Base-by-base conservation (phyloP, 2,329 filamentous ascomycete genomes). In the Ascochyta fabae region DNA sequence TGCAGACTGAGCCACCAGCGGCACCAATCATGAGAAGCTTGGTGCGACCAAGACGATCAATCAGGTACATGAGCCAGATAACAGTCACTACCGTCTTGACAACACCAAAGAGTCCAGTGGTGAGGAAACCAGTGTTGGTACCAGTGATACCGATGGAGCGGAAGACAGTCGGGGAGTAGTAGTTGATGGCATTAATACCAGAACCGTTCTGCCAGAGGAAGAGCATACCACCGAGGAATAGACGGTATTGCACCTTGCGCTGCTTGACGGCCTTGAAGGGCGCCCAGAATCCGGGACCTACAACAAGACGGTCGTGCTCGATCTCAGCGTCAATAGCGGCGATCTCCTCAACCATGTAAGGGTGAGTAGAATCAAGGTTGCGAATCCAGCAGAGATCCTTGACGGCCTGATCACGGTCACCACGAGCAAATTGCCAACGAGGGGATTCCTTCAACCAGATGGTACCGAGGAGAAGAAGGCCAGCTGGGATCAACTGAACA, bases 171-270 rank as follows among this genome's bases (percentile, higher is more conserved):
- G 88, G 88, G 1, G 79, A 91, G 77, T 91, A 92, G 78, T 91
- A 92, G 77, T 90, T 87, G 51, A 87, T 69, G 19, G 89, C 88
- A 64, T 92, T 92, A 78, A 92, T 92, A 2, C 89, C 89, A 3
- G 79, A 82, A 45, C 87, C 87, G 65, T 94, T 94, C 75, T 94
- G 90, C 82, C 87, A 92, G 48, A 93, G 78, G 80, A 93, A 93
- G 19, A 94, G 81, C 67, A 90, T 84, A 51, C 84, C 84, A 42
- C 90, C 90, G 10, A 93, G 81, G 71, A 91, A 84, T 75, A 94
- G 87, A 38, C 90, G 85, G 80, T 86, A 91, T 62, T 85, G 85
- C 24, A 90, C 83, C 67, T 83, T 83, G 54, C 77, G 79, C 61
- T 71, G 58, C 52, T 69, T 73, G 50, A 67, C 61, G 29, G 67